Percentiles rank a stretch among this genome's conserved stretches.
phyloP scores from a whole-genome alignment of 2,329 filamentous ascomycete genomes.

The Colletotrichum cereale region DNA sequence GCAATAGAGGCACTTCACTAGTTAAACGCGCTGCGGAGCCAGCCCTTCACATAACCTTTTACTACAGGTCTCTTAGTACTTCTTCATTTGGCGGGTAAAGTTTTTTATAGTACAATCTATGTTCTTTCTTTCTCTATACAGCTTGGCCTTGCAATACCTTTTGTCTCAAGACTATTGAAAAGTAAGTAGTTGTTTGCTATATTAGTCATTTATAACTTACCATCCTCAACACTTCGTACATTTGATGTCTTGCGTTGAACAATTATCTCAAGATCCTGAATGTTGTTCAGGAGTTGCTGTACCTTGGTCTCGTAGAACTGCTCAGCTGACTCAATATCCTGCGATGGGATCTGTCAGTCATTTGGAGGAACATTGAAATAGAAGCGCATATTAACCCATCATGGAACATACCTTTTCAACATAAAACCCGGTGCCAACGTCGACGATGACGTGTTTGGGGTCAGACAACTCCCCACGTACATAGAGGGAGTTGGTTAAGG shows the following conservation, averaged over 20 bases:
- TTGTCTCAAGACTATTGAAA: neutral
- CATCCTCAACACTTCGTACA: slow-evolving; percentile 89
- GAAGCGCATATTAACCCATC: neutral
- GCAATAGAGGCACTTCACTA: too few relatives aligned
- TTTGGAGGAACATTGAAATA: rapidly evolving
- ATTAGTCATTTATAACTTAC: slow-evolving; percentile 55
- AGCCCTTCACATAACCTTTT: too few relatives aligned
- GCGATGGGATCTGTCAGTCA: neutral
- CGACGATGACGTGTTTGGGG: slow-evolving; percentile 84
- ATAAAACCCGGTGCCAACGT: slow-evolving; percentile 94
- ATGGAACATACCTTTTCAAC: slow-evolving; percentile 82
- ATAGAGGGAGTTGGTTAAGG: slow-evolving; percentile 93
- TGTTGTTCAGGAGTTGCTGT: slow-evolving; percentile 63
- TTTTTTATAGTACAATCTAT: too few relatives aligned
- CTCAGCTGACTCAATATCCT: slow-evolving; percentile 61
- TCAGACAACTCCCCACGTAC: slow-evolving; percentile 85
- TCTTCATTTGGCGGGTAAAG: too few relatives aligned
- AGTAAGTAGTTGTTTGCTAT: neutral
- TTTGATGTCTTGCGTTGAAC: slow-evolving; percentile 83
- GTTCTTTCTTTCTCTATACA: neutral
- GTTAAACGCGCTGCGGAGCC: too few relatives aligned
- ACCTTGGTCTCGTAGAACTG: slow-evolving; percentile 70
- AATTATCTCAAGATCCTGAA: slow-evolving; percentile 69
- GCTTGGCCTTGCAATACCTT: neutral
- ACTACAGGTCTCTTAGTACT: too few relatives aligned